Base-by-base conservation (phyloP, 2,329 filamentous ascomycete species). In the Aspergillus tanneri region DNA sequence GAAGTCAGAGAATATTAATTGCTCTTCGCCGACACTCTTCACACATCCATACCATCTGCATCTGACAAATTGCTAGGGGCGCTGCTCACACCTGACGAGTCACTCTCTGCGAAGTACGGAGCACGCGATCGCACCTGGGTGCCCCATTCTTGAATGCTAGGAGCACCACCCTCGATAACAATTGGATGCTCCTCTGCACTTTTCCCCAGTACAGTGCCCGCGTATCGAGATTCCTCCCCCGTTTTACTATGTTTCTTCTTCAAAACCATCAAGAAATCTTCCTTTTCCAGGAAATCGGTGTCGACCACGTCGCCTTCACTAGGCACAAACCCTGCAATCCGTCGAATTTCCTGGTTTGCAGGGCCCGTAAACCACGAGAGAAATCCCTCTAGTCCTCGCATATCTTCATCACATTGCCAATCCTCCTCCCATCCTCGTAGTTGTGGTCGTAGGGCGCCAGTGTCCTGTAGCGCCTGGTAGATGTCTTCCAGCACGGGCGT, bases 221-320 rank as follows among this genome's bases (percentile, higher is more conserved):
- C 83, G 67, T 90, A 95, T 61, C 92, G 86, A 8, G 86, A 85
- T 63, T 95, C 90, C 62, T 95, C 90, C 53, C 87, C 88, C 1
- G 87, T 88, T 60, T 93, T 95, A 72, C 86, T 90, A 68, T 95
- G 88, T 65, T 95, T 96, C 72, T 91, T 93, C 71, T 95, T 96
- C 34, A 97, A 74, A 4, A 84, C 87, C 47, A 80, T 83, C 14
- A 91, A 65, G 62, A 87, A 91, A 65, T 91, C 86, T 18, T 83
- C 84, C 49, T 81, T 82, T 46, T 83, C 81, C 74, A 64, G 82
- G 75, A 40, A 68, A 54, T 68, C 72, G 22, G 68, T 57, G 41
- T 76, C 73, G 30, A 78, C 73, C 54, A 79, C 74, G 12, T 77
- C 77, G 10, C 73, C 71, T 57, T 78, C 72, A 22, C 66, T 75